phyloP scores from a whole-genome alignment of 176 grass and related monocot genomes.

The Avena atlantica region DNA sequence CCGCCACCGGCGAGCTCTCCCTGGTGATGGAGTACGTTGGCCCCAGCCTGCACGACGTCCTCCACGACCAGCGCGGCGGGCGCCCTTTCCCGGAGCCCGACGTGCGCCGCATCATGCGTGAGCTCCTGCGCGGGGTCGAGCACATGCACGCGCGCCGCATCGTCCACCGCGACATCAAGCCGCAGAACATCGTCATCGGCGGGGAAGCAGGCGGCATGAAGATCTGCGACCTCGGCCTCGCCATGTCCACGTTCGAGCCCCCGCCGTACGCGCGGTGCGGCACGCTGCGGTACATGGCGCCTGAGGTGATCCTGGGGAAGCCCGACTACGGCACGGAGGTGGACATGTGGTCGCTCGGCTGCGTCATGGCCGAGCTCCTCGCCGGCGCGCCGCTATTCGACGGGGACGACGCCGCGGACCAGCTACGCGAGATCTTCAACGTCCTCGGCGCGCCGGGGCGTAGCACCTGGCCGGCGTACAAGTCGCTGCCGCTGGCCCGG shows the following conservation, averaged over 20 bases:
- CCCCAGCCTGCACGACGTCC: slow-evolving; percentile 42
- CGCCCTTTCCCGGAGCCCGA: slow-evolving; percentile 29
- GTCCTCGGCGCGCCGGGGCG: neutral
- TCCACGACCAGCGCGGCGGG: neutral
- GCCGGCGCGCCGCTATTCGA: neutral
- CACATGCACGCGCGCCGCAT: slow-evolving; percentile 40
- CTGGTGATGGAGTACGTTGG: slow-evolving; percentile 60
- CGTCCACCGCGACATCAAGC: slow-evolving; percentile 60
- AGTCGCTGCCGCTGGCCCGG: neutral
- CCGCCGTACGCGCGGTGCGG: neutral
- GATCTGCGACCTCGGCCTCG: neutral
- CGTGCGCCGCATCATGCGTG: slow-evolving; percentile 35
- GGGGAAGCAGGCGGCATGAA: neutral
- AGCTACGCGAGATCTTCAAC: neutral
- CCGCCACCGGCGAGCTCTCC: neutral
- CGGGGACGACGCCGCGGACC: neutral
- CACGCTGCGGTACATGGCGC: neutral
- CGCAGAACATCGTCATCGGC: slow-evolving; percentile 44
- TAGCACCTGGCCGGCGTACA: neutral
- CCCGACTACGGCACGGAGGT: neutral
- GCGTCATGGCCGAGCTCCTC: slow-evolving; percentile 22
- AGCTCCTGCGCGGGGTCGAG: slow-evolving; percentile 37
- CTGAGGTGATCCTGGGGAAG: neutral
- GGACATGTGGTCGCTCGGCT: slow-evolving; percentile 29
- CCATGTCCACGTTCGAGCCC: neutral